Conservation (phyloP, 164 flowering plant genomes). For the Kalanchoe fedtschenkoi region DNA sequence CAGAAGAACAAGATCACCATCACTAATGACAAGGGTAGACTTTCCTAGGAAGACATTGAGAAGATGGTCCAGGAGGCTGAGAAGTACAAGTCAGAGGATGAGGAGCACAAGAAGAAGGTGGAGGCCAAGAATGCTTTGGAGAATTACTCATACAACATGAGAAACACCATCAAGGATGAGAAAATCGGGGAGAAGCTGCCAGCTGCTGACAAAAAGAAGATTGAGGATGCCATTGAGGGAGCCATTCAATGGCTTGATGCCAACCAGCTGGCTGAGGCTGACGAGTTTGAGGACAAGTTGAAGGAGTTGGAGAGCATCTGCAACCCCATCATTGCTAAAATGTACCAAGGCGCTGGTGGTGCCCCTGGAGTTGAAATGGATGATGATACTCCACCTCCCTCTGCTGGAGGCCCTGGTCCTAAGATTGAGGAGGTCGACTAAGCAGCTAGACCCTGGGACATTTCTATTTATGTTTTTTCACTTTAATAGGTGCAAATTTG, state of each 20-base stretch:
- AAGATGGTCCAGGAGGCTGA: slow-evolving; percentile 2
- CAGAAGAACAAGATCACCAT: slow-evolving; percentile 1
- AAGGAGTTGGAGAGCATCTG: slow-evolving; percentile 3
- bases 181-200: background rate
- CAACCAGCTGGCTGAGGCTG: background rate
- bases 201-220: background rate
- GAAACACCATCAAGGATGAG: slow-evolving; percentile 4
- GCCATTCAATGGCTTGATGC: background rate
- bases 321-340: background rate
- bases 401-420: slow-evolving; percentile 1
- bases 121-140: slow-evolving; percentile 1
- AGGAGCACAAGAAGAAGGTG: slow-evolving; percentile 1
- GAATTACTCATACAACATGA: slow-evolving; percentile 1
- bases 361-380: background rate
- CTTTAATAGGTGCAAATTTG: background rate
- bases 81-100: slow-evolving; percentile 1
- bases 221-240: background rate
- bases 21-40: slow-evolving; percentile 1
- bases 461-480: background rate
- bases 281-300: background rate
- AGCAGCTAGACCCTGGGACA: background rate
- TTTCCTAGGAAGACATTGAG: slow-evolving; percentile 1
- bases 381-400: background rate
- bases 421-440: background rate
- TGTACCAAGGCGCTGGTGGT: slow-evolving; percentile 4